Percentiles rank a stretch among this genome's conserved stretches.
Evolutionary conservation across 139 green algal genomes (phyloP).

Genomic region (Chlamydomonas sphaeroides): DNA sequence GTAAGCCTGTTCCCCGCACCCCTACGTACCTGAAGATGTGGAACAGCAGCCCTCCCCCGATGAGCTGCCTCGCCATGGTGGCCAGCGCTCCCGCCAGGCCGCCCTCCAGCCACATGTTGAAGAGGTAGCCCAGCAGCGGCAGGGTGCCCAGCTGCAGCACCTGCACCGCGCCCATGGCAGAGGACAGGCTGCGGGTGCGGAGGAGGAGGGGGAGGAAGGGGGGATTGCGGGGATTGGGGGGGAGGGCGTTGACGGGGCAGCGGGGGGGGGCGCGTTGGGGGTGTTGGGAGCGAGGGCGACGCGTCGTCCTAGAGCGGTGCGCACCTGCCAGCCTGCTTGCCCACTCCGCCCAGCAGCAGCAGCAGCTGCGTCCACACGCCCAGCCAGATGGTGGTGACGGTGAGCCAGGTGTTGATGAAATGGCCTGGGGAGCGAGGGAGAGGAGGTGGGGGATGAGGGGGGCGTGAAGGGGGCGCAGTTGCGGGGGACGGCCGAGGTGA

Average conservation of each 20-base stretch:
- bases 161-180: slow-evolving; percentile 51
- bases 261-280: no score
- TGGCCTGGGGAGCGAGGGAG: no score
- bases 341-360: slow-evolving; percentile 57
- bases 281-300: neutral
- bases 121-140: slow-evolving; percentile 66
- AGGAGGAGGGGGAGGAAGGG: neutral
- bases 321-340: neutral
- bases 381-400: slow-evolving; percentile 77
- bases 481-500: no score
- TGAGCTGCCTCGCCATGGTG: slow-evolving; percentile 63
- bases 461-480: no score
- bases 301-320: no score
- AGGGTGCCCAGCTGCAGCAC: slow-evolving; percentile 76
- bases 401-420: slow-evolving; percentile 81
- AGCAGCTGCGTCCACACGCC: slow-evolving; percentile 72
- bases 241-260: no score
- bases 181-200: neutral
- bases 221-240: neutral
- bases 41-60: slow-evolving; percentile 71
- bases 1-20: neutral
- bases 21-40: slow-evolving; percentile 81
- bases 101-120: slow-evolving; percentile 72
- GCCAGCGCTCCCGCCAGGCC: slow-evolving; percentile 59
- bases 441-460: no score